A percentile compares a stretch with the other conserved stretches of the same genome.
Conservation (phyloP, 306 rosid species). For the Cucurbita argyrosperma region DNA sequence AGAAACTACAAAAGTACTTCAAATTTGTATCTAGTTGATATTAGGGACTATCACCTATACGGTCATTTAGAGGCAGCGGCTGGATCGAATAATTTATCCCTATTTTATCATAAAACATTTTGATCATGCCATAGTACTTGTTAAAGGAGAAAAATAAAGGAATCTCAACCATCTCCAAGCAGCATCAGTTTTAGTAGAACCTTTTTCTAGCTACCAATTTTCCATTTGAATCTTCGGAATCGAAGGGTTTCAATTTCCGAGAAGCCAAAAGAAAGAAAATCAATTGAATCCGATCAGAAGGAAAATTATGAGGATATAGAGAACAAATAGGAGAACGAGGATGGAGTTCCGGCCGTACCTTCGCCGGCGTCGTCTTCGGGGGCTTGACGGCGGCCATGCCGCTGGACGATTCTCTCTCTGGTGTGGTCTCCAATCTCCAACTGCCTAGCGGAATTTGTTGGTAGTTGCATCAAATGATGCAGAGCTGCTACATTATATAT, state of each 20-base stretch:
- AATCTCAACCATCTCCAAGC: neutral
- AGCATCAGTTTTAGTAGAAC: neutral
- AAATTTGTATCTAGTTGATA: neutral
- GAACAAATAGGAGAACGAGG: neutral
- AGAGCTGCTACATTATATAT: neutral
- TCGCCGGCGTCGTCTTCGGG: neutral
- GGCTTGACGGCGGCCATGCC: neutral
- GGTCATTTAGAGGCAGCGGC: no score
- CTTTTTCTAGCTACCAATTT: neutral
- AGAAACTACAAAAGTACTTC: no score
- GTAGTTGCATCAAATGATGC: neutral
- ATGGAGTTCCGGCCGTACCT: neutral
- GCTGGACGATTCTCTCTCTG: neutral
- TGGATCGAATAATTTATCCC: no score
- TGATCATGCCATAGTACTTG: neutral
- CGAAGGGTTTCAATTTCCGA: neutral
- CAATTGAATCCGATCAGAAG: neutral
- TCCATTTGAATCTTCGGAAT: neutral
- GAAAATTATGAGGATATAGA: no score
- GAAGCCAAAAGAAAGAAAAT: neutral
- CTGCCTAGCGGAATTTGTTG: neutral
- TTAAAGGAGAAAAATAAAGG: neutral
- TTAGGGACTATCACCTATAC: neutral
- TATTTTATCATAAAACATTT: neutral
- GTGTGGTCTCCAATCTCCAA: neutral